Base-by-base conservation (phyloP, 2,329 filamentous ascomycete species). In the Pseudocercospora fuligena region DNA sequence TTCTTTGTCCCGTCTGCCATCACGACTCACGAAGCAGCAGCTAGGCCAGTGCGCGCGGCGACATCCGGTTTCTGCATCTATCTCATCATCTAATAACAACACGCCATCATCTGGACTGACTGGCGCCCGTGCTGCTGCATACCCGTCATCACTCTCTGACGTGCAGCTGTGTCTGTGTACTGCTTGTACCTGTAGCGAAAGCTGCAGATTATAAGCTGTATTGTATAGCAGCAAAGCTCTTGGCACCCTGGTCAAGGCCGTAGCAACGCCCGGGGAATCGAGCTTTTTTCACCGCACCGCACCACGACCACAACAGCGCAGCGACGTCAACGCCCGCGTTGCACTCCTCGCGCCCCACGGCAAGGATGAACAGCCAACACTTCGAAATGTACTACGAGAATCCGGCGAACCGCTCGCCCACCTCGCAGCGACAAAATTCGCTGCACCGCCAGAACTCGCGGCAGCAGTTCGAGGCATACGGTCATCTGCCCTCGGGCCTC, bases 321-420 rank as follows among this genome's bases (percentile, higher is more conserved):
- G 51, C 31, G 25, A 40, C 54, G n/a, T 58, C 65, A 29, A 31
- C 61, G 40, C 58, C 65, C 58, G 40, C 61, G 65, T 67, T 51
- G 27, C 61, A 63, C 65, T 23, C 65, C 43, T 33, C 54, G 56
- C 46, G 61, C 65, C 47, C 40, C 47, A 54, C 65, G 60, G 53
- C 60, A 64, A 66, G 54, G 64, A 77, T 77, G 75, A 77, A 77
- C 69, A 73, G 73, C 64, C 69, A 73, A 60, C 71, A 73, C 68
- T 76, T 75, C 78, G 89, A 92, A 67, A 88, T 90, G 85, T 93
- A 92, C 83, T 88, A 91, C 81, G 90, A 92, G 73, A 91, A 91
- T 73, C 80, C 86, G 66, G 80, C 86, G 69, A 76, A 73, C 66
- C 90, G 92, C 76, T 92, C 90, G 70, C 92, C 92, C 46, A 89